These are phyloP conservation scores for Tolypocladium nubicola DNA, from an alignment of 2,329 filamentous ascomycete genomes.

Conservation along the genomic window DNA sequence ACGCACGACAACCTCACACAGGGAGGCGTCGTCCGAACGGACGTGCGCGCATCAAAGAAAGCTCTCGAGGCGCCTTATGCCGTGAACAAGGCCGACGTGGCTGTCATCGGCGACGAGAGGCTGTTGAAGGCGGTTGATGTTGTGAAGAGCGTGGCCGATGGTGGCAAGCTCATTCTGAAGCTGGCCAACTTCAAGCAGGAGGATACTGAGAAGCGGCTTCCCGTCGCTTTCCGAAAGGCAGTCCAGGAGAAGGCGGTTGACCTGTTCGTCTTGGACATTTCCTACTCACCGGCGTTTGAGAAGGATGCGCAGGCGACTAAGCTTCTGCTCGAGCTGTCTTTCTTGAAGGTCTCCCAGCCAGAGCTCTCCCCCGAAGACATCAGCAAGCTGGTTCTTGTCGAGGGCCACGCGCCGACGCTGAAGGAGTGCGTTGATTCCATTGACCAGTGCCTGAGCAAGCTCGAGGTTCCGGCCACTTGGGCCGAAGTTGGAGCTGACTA, in stretches of 20 bases:
- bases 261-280: conserved; percentile 66
- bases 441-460: conserved; percentile 56
- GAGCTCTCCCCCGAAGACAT: conserved; percentile 51
- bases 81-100: conserved; percentile 67
- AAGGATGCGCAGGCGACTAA: conserved; percentile 54
- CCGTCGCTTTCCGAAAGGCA: conserved; percentile 57
- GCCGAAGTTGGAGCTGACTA: conserved; percentile 50
- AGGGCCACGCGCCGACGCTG: conserved; percentile 38
- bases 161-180: conserved; percentile 65
- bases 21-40: conserved; percentile 74
- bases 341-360: conserved; percentile 66
- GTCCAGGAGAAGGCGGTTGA: conserved; percentile 60
- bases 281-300: conserved; percentile 56
- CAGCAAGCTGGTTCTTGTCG: conserved; percentile 53
- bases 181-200: conserved; percentile 75
- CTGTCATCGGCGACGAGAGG: conserved; percentile 68
- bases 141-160: conserved; percentile 56
- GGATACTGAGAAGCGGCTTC: conserved; percentile 79
- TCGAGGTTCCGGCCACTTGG: conserved; percentile 77
- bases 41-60: conserved; percentile 75
- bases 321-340: conserved; percentile 68
- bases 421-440: conserved; percentile 56
- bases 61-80: conserved; percentile 77
- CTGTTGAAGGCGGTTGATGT: conserved; percentile 71
- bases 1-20: conserved; percentile 53